Evolutionary conservation across 768 basidiomycete genomes (phyloP).

Genomic region (Tubosaeta sp.): DNA sequence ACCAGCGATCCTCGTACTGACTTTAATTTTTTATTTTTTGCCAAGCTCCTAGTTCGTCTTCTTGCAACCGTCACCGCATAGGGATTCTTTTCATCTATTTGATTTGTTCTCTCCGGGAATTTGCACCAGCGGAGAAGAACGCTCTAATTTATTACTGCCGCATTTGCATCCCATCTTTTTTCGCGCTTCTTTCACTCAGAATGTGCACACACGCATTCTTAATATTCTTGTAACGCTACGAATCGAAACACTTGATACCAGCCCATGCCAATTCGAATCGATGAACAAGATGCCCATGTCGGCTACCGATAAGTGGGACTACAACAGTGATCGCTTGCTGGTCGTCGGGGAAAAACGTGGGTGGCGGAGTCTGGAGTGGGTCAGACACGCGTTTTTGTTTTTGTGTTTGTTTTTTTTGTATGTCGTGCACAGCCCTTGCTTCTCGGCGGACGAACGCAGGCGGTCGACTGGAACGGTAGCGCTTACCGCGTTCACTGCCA

Average conservation of each 20-base stretch:
- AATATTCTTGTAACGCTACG: conserved; percentile 18
- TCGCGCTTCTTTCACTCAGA: conserved; percentile 4
- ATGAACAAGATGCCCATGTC: not conserved
- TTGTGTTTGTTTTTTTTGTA: not conserved
- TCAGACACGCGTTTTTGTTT: not conserved
- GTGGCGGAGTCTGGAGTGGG: too few relatives aligned
- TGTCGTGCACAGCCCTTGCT: not conserved
- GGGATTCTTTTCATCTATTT: conserved; percentile 14
- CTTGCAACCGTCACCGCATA: conserved; percentile 25
- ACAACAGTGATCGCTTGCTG: not conserved
- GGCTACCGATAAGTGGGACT: not conserved
- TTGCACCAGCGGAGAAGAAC: conserved; percentile 17
- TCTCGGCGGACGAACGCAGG: too few relatives aligned
- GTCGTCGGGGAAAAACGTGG: conserved; percentile 3
- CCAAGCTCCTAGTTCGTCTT: conserved; percentile 31
- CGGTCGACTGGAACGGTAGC: too few relatives aligned
- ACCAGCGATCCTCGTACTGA: conserved; percentile 32
- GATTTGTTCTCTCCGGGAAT: conserved; percentile 15
- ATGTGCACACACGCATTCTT: not conserved
- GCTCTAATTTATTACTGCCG: conserved; percentile 20
- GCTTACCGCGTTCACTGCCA: too few relatives aligned
- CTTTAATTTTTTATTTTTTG: conserved; percentile 6
- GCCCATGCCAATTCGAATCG: conserved; percentile 6
- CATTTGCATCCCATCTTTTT: conserved; percentile 21
- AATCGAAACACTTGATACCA: conserved; percentile 21